Base-by-base conservation (phyloP, 495 filamentous ascomycete species). In the Talaromyces nanjingensis region DNA sequence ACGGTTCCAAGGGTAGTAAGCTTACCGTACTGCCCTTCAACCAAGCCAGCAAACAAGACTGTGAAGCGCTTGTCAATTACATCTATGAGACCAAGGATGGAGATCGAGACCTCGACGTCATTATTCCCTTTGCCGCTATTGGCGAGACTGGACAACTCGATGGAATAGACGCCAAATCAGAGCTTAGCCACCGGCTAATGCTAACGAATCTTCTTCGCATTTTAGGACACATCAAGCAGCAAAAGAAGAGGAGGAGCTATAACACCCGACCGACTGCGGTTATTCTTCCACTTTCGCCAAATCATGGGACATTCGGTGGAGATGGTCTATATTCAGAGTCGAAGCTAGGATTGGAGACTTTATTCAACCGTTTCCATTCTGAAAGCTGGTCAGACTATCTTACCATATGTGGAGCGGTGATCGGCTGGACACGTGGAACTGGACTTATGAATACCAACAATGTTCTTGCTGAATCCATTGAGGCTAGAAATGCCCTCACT, bases 21-120 rank as follows among this genome's bases (percentile, higher is more conserved):
- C 85, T 98, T 18, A 90, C 97, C 47, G 96, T 98, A 29, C 93
- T 98, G 34, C 94, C 94, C 11, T 98, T 97, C 83, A 98, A 98
- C 74, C 93, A 97, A 76, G 94, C 93, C 59, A 96, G 92, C 76
- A 93, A 96, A 74, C 93, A 97, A 75, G 94, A 98, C 76, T 89
- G 96, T 42, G 91, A 96, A 70, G 90, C 91, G 29, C 82, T 98
- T n/a, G 83, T 98, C 59, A 84, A 96, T 18, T 97, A 97, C 77
- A 91, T 98, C 69, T 98, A 97, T 71, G 92, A 97, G 73, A 75
- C 86, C 18, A 98, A 97, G 86, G 91, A 87, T 70, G 94, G 29
- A 31, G 29, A 31, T 31, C 29, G 94, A 93, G 94, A 98, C 76
- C 82, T 98, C 22, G 94, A 98, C 75, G 96, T 86, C 73, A 85